Evolutionary conservation across 148 eudicot species (phyloP), one percentile per base, ranked within the genome.

Genomic region (Oxyria digyna): DNA sequence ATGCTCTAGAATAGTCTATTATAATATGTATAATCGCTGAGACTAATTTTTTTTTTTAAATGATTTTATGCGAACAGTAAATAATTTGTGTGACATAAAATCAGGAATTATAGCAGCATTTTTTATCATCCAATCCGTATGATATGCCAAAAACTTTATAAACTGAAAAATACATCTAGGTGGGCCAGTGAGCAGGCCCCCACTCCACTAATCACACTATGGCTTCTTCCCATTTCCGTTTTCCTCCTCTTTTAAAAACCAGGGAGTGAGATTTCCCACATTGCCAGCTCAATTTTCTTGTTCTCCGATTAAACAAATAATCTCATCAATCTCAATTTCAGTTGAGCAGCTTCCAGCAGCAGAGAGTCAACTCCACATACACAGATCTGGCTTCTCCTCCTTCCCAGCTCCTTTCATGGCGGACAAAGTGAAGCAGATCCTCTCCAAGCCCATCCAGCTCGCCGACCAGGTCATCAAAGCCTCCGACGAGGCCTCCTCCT

Each of bases 401-500:
- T 18, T 63, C 46, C 63, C 5, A 45, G 24, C 48, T 32, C 35
- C 40, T 63, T 41, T 23, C 24, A 85, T 87, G 93, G 86, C 83
- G 41, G 97, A 92, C 57, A 50, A 80, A 65, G 96, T 94, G 52
- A 88, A 94, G 74, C 83, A 86, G 80, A 88, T 84, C 80, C 67
- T 94, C 21, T 78, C 91, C 3, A 78, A 78, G 68, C 93, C 99
- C 42, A 87, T 94, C 55, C 93, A 90, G 68, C 43, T 88, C 0
- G 87, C 97, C 0, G 99, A 94, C 73, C 99, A 87, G 37, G 82
- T 94, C 1, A 83, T 81, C 6, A 94, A 90, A 52, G 77, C 87
- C 0, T 78, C 92, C 0, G 97, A 84, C n/a, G 96, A 90, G 20
- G 97, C 96, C 3, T 73, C 85, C n/a, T 73, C 76, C 7, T 86